Evolutionary conservation across 768 basidiomycete species (phyloP).

Genomic region (Tricholomella constricta): DNA sequence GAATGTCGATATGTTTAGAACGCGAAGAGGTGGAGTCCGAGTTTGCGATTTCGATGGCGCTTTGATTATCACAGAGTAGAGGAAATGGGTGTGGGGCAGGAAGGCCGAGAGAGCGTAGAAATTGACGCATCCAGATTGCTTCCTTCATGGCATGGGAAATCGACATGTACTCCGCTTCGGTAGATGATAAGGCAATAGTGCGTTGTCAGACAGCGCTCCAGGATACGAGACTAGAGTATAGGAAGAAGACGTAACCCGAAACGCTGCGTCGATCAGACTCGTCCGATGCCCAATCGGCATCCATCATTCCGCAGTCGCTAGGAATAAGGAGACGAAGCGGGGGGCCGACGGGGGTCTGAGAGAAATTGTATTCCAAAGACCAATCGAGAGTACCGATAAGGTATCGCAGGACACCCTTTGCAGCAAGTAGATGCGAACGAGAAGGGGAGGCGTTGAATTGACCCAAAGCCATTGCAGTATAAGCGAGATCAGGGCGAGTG

Average conservation of each 20-base stretch:
- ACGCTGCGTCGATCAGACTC: too few relatives aligned
- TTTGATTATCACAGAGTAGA: slow-evolving; percentile 24
- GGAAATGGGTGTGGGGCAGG: slow-evolving; percentile 18
- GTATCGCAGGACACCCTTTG: too few relatives aligned
- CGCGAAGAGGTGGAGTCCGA: too few relatives aligned
- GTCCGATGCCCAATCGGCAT: slow-evolving; percentile 1
- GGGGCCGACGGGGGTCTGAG: neutral
- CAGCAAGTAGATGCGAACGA: too few relatives aligned
- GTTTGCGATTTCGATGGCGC: too few relatives aligned
- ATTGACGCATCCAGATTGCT: too few relatives aligned
- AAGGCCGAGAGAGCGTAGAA: too few relatives aligned
- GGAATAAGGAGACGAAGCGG: neutral
- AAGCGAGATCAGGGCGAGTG: too few relatives aligned
- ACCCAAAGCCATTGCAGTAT: too few relatives aligned
- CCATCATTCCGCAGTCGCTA: neutral
- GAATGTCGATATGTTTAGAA: slow-evolving; percentile 22
- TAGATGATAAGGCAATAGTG: too few relatives aligned
- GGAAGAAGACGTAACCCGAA: neutral
- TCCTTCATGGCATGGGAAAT: neutral
- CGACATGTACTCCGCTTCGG: neutral
- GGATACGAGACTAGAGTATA: neutral
- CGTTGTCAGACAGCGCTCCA: too few relatives aligned
- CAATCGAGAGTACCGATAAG: neutral
- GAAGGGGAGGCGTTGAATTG: too few relatives aligned
- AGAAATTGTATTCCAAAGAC: neutral